phyloP scores from a whole-genome alignment of 352 stramenopile species.

The Saprolegnia parasitica region DNA sequence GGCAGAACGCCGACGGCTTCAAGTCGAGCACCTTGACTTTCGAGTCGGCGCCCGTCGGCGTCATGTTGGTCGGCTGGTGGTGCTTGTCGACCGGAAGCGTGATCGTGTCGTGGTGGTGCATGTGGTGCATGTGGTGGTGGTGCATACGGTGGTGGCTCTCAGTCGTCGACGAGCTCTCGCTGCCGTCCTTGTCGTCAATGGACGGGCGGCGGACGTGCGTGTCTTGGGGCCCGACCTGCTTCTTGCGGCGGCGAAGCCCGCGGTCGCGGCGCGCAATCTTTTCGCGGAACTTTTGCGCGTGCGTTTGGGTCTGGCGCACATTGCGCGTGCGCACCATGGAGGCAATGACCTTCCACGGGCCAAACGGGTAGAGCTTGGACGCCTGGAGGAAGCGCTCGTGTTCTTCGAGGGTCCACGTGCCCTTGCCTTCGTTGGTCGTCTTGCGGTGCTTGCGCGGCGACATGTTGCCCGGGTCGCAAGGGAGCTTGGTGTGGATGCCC shows the following conservation, averaged over 20 bases:
- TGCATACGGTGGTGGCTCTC: neutral
- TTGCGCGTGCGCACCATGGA: slow-evolving; percentile 58
- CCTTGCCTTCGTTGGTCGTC: slow-evolving; percentile 46
- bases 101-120: neutral
- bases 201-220: slow-evolving; percentile 8
- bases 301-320: slow-evolving; percentile 40
- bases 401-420: slow-evolving; percentile 62
- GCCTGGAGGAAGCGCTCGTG: slow-evolving; percentile 56
- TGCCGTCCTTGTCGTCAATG: neutral
- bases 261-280: slow-evolving; percentile 32
- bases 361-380: slow-evolving; percentile 50
- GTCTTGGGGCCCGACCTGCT: slow-evolving; percentile 8
- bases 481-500: slow-evolving; percentile 20
- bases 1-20: slow-evolving; percentile 8
- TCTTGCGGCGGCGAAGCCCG: slow-evolving; percentile 31
- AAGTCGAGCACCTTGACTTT: slow-evolving; percentile 16
- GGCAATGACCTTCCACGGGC: slow-evolving; percentile 58
- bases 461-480: slow-evolving; percentile 16
- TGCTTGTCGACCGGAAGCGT: neutral
- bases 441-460: slow-evolving; percentile 14
- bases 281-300: slow-evolving; percentile 32
- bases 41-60: slow-evolving; percentile 8
- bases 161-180: neutral
- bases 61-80: slow-evolving; percentile 2
- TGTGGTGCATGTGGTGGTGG: neutral